These are phyloP conservation scores for Crithidia fasciculata DNA, from an alignment of 208 protist species.

Conservation along the genomic window DNA sequence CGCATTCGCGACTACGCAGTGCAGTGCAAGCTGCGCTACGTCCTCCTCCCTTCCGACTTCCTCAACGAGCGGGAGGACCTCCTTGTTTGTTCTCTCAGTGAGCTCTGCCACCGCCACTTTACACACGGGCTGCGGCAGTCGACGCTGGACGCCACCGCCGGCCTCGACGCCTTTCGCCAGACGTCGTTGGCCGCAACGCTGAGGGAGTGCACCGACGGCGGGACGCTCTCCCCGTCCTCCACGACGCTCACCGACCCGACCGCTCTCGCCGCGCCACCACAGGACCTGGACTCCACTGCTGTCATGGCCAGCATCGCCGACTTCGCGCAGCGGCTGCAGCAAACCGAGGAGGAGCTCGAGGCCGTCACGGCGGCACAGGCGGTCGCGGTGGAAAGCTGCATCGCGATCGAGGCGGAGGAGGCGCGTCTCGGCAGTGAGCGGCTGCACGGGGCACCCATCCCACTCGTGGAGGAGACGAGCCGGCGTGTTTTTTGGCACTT, in stretches of 20 bases:
- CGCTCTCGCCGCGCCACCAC: not conserved
- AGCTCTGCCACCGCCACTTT: conserved; percentile 48
- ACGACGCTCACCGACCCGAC: not conserved
- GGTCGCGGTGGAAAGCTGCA: conserved; percentile 8
- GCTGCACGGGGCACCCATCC: conserved; percentile 47
- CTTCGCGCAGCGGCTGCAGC: conserved; percentile 15
- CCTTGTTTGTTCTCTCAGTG: conserved; percentile 58
- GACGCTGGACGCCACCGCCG: conserved; percentile 1
- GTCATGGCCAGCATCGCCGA: conserved; percentile 10
- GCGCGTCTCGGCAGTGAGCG: conserved; percentile 50
- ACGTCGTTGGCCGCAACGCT: conserved; percentile 8
- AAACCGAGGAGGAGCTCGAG: conserved; percentile 14
- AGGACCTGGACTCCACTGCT: conserved; percentile 12
- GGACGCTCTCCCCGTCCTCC: not conserved
- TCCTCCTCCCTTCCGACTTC: conserved; percentile 68
- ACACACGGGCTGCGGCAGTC: conserved; percentile 17
- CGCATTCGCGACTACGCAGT: conserved; percentile 53
- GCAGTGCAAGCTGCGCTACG: conserved; percentile 44
- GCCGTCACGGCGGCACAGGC: conserved; percentile 3
- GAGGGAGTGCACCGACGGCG: conserved; percentile 1
- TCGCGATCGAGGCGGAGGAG: conserved; percentile 25
- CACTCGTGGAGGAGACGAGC: conserved; percentile 42
- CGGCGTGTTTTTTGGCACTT: conserved; percentile 56
- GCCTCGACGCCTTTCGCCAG: conserved; percentile 25
- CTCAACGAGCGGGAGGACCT: conserved; percentile 67